phyloP scores from a whole-genome alignment of 1,284 basidiomycete species.

The Rhodotorula glutinis region DNA sequence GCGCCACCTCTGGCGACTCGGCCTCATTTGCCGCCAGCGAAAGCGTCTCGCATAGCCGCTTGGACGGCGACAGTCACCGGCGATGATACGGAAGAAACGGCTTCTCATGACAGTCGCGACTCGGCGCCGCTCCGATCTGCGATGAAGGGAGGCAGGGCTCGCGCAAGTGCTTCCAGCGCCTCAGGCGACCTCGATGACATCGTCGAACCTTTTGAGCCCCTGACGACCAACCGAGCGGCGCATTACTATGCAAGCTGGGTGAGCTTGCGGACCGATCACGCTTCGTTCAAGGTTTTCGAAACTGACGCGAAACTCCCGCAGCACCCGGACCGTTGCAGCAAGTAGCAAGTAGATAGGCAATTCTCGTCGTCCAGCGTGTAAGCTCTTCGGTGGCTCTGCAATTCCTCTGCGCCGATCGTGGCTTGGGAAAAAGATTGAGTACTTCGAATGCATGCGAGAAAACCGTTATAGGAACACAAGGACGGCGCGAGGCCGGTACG shows the following conservation, averaged over 20 bases:
- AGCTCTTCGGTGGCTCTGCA: too few species aligned
- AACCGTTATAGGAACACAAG: too few species aligned
- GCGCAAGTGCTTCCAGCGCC: not conserved
- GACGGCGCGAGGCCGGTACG: too few species aligned
- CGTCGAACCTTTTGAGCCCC: slow-evolving; percentile 16
- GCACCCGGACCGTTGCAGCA: too few species aligned
- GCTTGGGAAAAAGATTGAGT: too few species aligned
- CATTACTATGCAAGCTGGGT: slow-evolving; percentile 12
- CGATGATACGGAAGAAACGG: not conserved
- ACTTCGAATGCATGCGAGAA: too few species aligned
- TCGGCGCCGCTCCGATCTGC: slow-evolving; percentile 8
- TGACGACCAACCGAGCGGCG: slow-evolving; percentile 11
- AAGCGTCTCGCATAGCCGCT: slow-evolving; percentile 23
- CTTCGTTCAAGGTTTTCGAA: too few species aligned
- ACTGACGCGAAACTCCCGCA: too few species aligned
- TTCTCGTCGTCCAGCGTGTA: too few species aligned
- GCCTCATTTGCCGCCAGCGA: slow-evolving; percentile 12
- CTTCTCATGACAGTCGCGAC: not conserved
- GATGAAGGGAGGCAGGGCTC: slow-evolving; percentile 17
- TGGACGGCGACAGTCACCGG: slow-evolving; percentile 12
- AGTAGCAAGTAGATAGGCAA: too few species aligned
- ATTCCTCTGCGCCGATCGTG: too few species aligned
- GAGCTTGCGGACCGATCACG: not conserved
- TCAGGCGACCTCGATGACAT: slow-evolving; percentile 1
- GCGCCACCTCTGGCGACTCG: not conserved